Base-by-base conservation (phyloP, 2,329 filamentous ascomycete genomes). In the Sporothrix inflata region DNA sequence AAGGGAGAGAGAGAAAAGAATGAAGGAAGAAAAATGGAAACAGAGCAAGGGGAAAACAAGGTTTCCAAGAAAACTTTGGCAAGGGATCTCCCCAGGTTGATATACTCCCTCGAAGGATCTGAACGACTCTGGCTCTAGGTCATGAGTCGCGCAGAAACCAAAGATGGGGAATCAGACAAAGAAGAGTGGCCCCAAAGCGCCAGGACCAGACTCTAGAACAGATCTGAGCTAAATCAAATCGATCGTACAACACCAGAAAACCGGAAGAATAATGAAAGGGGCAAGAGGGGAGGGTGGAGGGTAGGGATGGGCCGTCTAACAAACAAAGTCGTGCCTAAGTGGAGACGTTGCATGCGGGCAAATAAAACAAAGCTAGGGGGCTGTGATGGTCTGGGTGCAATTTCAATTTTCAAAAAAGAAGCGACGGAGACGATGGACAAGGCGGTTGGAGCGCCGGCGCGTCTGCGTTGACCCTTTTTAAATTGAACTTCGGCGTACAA, bases 301-400 rank as follows among this genome's bases (percentile, higher is more conserved):
- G 60, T 45, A 42, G 38, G 38, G 38, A 42, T 42, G 38, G 60
- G 57, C 34, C 34, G 19, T 21, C 30, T 38, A 60, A 38, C 30
- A 40, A 61, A 6, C 30, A 34, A 61, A 45, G 38, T 65, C 38
- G 40, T 27, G 9, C n/a, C 60, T 38, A 45, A 65, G 60, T 65
- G 60, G 60, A 45, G 60, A 24, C 38, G 12, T 21, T 19, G 38
- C 7, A 27, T 40, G 60, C 60, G 60, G 60, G 45, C 60, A 65
- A 63, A 65, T 65, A 65, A 63, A 65, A 65, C 60, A 65, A 65
- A 45, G 60, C 60, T 65, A 65, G 60, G 60, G 60, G 42, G 60
- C 27, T 65, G 60, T 65, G 60, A 45, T 65, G 60, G 60, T 45
- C 60, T 65, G 60, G 38, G 38, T 63, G 60, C 38, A 65, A 65